Evolutionary conservation across 441 rosid species (phyloP).

Genomic region (Mallotus japonicus): DNA sequence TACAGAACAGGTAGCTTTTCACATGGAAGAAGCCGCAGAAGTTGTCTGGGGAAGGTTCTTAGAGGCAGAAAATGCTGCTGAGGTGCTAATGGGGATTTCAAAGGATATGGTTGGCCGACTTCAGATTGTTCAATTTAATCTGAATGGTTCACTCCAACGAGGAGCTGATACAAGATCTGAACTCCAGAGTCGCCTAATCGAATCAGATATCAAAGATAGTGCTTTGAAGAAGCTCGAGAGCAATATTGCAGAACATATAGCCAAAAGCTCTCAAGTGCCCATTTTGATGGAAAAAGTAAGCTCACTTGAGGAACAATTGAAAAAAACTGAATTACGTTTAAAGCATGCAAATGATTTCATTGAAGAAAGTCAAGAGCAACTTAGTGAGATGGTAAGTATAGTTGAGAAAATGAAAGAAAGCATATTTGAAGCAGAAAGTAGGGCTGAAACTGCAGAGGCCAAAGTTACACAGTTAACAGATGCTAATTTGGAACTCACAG

Average conservation of each 20-base stretch:
- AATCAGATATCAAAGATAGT: conserved; percentile 47
- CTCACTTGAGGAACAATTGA: conserved; percentile 59
- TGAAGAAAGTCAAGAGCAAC: conserved; percentile 63
- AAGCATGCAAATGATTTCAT: conserved; percentile 42
- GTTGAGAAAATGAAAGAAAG: conserved; percentile 67
- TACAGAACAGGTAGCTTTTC: conserved; percentile 70
- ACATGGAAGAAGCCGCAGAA: conserved; percentile 96
- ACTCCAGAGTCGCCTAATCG: conserved; percentile 45
- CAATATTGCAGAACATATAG: conserved; percentile 35
- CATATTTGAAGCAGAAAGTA: conserved; percentile 59
- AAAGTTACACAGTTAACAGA: conserved; percentile 63
- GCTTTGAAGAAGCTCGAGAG: conserved; percentile 51
- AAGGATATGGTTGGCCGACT: conserved; percentile 65
- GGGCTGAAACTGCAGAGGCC: conserved; percentile 67
- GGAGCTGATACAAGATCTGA: conserved; percentile 56
- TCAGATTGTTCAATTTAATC: conserved; percentile 69
- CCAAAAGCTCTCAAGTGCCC: conserved; percentile 52
- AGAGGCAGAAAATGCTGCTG: conserved; percentile 87
- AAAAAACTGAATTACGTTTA: conserved; percentile 45
- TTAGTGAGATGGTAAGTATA: conserved; percentile 61
- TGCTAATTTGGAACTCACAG: conserved; percentile 70
- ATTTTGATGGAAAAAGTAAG: conserved; percentile 50
- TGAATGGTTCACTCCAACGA: conserved; percentile 55
- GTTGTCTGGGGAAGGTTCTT: conserved; percentile 88
- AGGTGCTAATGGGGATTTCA: conserved; percentile 83